Evolutionary conservation across 148 eudicot genomes (phyloP).

Genomic region (Dianthus caryophyllus): DNA sequence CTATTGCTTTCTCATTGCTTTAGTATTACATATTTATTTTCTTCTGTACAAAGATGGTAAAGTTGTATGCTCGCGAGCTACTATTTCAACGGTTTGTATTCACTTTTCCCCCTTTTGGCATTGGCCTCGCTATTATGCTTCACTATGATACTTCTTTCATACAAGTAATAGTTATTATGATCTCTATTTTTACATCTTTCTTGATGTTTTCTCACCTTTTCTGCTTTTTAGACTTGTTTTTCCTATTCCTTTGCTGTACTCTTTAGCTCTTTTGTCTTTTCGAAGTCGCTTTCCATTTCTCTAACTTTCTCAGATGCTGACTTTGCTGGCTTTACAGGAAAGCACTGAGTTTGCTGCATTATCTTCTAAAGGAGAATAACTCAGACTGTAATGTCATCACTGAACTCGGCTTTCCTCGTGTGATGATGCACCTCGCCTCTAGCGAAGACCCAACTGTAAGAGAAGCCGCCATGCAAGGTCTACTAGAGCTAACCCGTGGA

Average conservation of each 20-base stretch:
- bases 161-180: no score
- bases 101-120: no score
- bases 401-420: conserved; percentile 79
- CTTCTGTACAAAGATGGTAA: no score
- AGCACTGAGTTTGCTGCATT: conserved; percentile 83
- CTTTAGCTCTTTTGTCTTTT: neutral
- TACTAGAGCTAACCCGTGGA: conserved; percentile 60
- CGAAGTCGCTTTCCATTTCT: neutral
- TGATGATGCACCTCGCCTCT: conserved; percentile 74
- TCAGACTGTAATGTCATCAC: conserved; percentile 47
- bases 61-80: neutral
- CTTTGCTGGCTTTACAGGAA: conserved; percentile 53
- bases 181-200: no score
- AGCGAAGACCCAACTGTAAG: conserved; percentile 64
- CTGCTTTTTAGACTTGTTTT: no score
- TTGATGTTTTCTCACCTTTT: no score
- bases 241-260: no score
- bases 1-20: no score
- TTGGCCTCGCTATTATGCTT: no score
- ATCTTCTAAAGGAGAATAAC: conserved; percentile 59
- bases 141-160: no score
- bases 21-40: no score
- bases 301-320: neutral
- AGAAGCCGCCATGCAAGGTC: conserved; percentile 78
- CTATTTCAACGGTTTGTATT: neutral